phyloP scores from a whole-genome alignment of 805 yeast genomes.

The Hanseniaspora taiwanica region DNA sequence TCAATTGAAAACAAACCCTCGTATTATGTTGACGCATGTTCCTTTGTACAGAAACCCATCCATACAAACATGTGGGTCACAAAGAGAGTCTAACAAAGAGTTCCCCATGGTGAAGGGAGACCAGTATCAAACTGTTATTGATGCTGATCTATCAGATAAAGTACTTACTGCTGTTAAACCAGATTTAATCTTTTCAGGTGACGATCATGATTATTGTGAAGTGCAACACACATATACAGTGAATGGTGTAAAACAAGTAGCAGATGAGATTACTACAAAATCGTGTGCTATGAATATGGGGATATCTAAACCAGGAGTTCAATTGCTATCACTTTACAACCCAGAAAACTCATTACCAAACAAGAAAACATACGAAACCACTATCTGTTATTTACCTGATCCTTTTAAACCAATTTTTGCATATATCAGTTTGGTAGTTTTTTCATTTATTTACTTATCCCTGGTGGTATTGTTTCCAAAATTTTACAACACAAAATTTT shows the following conservation, averaged over 20 bases:
- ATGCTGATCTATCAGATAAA: constrained; percentile 41
- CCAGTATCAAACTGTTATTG: constrained; percentile 87
- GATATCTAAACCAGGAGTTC: constrained; percentile 71
- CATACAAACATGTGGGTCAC: constrained; percentile 56
- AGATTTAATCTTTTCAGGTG: constrained; percentile 68
- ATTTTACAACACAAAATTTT: constrained; percentile 13
- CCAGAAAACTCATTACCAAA: constrained; percentile 20
- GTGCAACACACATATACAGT: constrained; percentile 34
- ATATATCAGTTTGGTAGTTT: constrained; percentile 7
- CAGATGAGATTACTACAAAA: constrained; percentile 78
- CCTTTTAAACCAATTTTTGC: constrained; percentile 32
- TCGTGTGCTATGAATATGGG: constrained; percentile 92
- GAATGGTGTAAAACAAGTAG: constrained; percentile 18
- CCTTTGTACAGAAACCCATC: constrained; percentile 67
- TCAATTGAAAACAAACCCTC: constrained; percentile 31
- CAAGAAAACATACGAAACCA: constrained; percentile 26
- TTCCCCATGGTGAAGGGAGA: constrained; percentile 65
- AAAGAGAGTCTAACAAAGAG: constrained; percentile 50
- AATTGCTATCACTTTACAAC: constrained; percentile 54
- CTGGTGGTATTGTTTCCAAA: constrained; percentile 19
- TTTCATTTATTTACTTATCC: constrained; percentile 11
- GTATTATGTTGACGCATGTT: constrained; percentile 71
- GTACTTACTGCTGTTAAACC: constrained; percentile 54
- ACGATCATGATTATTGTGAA: constrained; percentile 94
- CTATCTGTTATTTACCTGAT: constrained; percentile 43